These are phyloP conservation scores for Neophaeococcomyces aloes DNA, from an alignment of 2,329 filamentous ascomycete species.

Conservation along the genomic window DNA sequence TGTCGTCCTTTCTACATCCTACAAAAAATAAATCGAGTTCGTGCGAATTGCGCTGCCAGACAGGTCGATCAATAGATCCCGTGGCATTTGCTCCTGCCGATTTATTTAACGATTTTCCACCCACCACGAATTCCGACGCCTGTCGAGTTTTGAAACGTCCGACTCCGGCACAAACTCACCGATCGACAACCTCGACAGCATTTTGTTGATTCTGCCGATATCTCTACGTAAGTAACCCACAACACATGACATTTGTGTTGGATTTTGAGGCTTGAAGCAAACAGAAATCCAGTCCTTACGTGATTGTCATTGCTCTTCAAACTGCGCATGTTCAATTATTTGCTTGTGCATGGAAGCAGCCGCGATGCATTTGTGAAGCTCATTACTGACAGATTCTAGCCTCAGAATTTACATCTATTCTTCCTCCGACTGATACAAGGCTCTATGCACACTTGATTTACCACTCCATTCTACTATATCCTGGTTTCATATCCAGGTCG, in stretches of 20 bases:
- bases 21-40: neutral
- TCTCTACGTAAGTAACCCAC: constrained; percentile 3
- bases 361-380: neutral
- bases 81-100: constrained; percentile 4
- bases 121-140: neutral
- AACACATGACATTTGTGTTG: no score
- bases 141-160: neutral
- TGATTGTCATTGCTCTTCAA: no score
- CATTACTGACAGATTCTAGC: constrained; percentile 23
- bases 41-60: constrained; percentile 5
- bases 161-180: neutral
- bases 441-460: neutral
- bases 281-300: no score
- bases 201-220: neutral
- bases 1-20: neutral
- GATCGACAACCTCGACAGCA: neutral
- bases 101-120: neutral
- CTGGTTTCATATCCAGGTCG: constrained; percentile 8
- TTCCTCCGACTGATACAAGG: neutral
- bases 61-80: constrained; percentile 8
- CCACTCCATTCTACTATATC: neutral
- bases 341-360: no score
- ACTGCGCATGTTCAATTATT: no score
- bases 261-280: no score
- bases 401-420: constrained; percentile 2